A percentile compares a stretch with the other conserved stretches of the same genome.
These are phyloP conservation scores for Inga leiocalycina DNA, from an alignment of 306 rosid genomes.

Conservation along the genomic window DNA sequence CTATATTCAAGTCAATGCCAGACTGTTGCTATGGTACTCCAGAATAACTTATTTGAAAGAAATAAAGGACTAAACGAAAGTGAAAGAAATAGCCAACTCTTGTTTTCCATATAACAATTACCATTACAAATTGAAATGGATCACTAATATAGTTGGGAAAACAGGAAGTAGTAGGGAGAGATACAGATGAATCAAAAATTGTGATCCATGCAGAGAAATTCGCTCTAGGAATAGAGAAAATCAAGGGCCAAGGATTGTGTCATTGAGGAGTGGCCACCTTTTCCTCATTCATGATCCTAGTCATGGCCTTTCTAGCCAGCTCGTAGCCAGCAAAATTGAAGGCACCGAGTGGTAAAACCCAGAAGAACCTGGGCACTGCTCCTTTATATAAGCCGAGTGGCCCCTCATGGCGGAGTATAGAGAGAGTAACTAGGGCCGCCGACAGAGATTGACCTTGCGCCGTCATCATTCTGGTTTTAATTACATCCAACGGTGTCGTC, in stretches of 20 bases:
- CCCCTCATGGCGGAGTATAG: slow-evolving; percentile 81
- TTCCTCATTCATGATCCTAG: slow-evolving; percentile 36
- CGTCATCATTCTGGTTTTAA: slow-evolving; percentile 98
- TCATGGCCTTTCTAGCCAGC: slow-evolving; percentile 88
- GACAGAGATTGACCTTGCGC: slow-evolving; percentile 75
- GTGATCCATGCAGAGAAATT: not conserved
- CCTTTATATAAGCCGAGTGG: slow-evolving; percentile 95
- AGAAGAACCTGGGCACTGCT: slow-evolving; percentile 95
- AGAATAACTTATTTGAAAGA: not conserved
- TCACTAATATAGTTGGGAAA: slow-evolving; percentile 32
- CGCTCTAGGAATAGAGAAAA: not conserved
- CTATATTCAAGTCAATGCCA: not conserved
- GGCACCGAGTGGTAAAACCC: slow-evolving; percentile 98
- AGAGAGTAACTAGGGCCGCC: slow-evolving; percentile 60
- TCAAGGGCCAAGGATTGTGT: not conserved
- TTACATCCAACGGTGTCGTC: slow-evolving; percentile 91
- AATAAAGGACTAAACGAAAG: slow-evolving; percentile 32
- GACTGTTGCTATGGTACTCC: not conserved
- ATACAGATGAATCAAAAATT: not conserved
- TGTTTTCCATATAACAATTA: not conserved
- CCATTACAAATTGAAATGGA: slow-evolving; percentile 26
- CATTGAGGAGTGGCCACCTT: slow-evolving; percentile 45
- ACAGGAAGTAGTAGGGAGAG: not conserved
- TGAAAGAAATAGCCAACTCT: not conserved
- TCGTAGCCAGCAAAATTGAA: slow-evolving; percentile 98